Base-by-base conservation (phyloP, 2,329 filamentous ascomycete species). In the Cladosporium sp. region DNA sequence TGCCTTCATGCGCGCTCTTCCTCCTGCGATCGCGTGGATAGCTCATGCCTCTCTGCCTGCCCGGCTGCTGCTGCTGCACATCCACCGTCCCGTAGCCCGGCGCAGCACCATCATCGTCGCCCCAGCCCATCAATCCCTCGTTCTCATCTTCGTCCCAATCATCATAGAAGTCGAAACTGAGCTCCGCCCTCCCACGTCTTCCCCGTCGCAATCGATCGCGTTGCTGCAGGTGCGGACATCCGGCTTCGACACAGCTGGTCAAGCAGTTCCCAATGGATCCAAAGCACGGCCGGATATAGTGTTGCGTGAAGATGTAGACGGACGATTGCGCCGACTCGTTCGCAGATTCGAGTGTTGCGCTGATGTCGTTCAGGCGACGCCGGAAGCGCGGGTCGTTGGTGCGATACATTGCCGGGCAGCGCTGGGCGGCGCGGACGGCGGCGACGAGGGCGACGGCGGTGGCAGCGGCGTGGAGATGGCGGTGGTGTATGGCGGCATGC, bases 161-260 rank as follows among this genome's bases (percentile, higher is more conserved):
- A 74, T 97, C 93, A 77, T 97, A 97, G 73, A 97, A 97, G 73
- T 97, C 93, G 72, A 97, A 97, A 69, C 85, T 92, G 67, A 89
- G 84, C 74, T 97, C 92, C 28, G 92, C 89, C 54, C 85, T 75
- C 2, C 84, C 85, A 61, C 78, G 72, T 59, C 90, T 85, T 30
- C 74, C 69, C 87, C 85, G 36, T 87, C 92, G 1, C 89, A 86
- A 47, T 51, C 70, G 63, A 64, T 74, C 63, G 66, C 69, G 66
- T 65, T 74, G 65, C 63, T 64, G 60, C 60, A 69, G 59, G 60
- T 74, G 69, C n/a, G 72, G 72, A 63, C 74, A 73, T 36, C 67
- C 67, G 37, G 73, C 80, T 45, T 87, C 86, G 66, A 91, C 92
- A 71, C 88, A 88, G 50, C 77, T 73, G 60, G 88, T 84, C 63